Base-by-base conservation (phyloP, 2,329 filamentous ascomycete species). In the Aspergillus piperis region DNA sequence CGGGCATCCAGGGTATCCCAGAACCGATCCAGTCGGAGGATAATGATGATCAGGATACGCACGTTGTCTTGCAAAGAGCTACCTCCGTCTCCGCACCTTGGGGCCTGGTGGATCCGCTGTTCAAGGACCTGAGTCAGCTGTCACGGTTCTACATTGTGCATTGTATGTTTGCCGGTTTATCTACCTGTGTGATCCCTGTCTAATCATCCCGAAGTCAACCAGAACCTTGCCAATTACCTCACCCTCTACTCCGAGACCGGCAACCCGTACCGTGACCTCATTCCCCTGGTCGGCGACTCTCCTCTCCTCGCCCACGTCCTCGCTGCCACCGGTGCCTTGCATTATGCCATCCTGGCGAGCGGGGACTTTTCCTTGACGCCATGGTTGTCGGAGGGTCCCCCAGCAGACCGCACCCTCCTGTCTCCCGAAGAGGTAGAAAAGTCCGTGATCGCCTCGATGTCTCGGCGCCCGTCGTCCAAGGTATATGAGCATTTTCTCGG, bases 261-360 rank as follows among this genome's bases (percentile, higher is more conserved):
- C 15, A 83, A 84, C 39, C 80, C 80, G 0, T 81, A 81, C 58
- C 78, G 80, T 32, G 78, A 82, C 56, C 73, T 84, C 6, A 77
- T 82, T 21, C 75, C 78, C 5, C 70, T 82, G 50, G 78, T 80
- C 13, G 74, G 73, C 19, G 73, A 75, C 21, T 78, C 80, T 44
- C 78, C 80, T 5, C 70, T 81, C 23, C 71, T 83, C 10, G 72
- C 80, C 25, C 73, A 82, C 44, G 76, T 80, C 44, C 76, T 83
- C 32, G 70, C 81, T 38, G 80, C 81, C 5, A 80, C 79, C 54
- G 79, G 80, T 1, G 81, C 81, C n/a, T 71, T 80, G 42, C 81
- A 83, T 63, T 81, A 70, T 74, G 76, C 75, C 68, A 70, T 73
- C n/a, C 70, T 79, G 41, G 63, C 75, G 60, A 59, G 75, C 66